Evolutionary conservation across 768 basidiomycete genomes (phyloP).

Genomic region (Sporobolomyces roseus): DNA sequence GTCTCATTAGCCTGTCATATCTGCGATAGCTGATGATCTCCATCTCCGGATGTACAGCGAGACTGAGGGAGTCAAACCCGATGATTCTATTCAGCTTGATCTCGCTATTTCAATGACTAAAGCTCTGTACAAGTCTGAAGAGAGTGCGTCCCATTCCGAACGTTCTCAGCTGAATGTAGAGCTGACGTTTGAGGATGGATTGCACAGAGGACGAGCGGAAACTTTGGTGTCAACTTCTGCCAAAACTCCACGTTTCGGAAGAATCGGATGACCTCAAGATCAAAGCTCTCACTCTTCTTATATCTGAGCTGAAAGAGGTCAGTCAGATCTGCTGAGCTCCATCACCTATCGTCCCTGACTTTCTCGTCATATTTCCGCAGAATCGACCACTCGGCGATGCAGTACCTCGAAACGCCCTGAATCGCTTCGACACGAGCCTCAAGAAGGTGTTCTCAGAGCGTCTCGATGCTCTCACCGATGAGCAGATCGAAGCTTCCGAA

Average conservation of each 20-base stretch:
- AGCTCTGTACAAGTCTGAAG: conserved; percentile 45
- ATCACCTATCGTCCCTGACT: conserved; percentile 45
- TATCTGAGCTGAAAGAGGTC: conserved; percentile 61
- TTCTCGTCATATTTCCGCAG: conserved; percentile 48
- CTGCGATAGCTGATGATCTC: too few species aligned
- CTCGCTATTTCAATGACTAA: conserved; percentile 49
- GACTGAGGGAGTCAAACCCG: conserved; percentile 44
- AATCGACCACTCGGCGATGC: conserved; percentile 61
- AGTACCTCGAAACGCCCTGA: conserved; percentile 64
- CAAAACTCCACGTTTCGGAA: conserved; percentile 52
- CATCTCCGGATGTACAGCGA: conserved; percentile 43
- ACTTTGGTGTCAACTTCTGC: conserved; percentile 49
- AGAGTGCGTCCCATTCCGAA: conserved; percentile 45
- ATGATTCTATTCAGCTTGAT: conserved; percentile 49
- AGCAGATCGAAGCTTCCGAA: conserved; percentile 18
- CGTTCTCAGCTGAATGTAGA: not conserved
- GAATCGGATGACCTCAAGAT: conserved; percentile 49
- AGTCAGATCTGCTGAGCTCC: not conserved
- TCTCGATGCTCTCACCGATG: conserved; percentile 23
- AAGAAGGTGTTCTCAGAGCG: conserved; percentile 52
- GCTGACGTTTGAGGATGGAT: not conserved
- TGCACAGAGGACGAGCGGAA: conserved; percentile 50
- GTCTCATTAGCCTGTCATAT: not conserved
- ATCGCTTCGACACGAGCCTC: conserved; percentile 64
- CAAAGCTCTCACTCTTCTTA: conserved; percentile 56